Percentiles rank a stretch among this genome's conserved stretches.
Conservation (phyloP, 2,329 filamentous ascomycete genomes). For the Fusarium buxicola region DNA sequence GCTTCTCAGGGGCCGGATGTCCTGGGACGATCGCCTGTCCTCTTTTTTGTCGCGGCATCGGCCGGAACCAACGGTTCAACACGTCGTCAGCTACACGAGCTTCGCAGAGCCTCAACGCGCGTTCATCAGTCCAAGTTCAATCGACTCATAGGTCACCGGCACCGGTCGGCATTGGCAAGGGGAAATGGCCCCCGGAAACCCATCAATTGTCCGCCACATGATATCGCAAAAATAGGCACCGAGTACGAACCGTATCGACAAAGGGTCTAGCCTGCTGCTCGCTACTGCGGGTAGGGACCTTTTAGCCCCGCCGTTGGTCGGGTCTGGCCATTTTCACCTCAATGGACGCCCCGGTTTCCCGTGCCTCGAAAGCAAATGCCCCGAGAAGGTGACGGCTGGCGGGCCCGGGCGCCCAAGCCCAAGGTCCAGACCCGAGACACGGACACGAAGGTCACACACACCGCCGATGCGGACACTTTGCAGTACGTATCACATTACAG, state of each 20-base stretch:
- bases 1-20: slow-evolving; percentile 6
- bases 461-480: slow-evolving; percentile 12
- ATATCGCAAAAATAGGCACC: slow-evolving; percentile 17
- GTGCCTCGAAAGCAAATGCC: slow-evolving; percentile 11
- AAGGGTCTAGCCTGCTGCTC: slow-evolving; percentile 22
- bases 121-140: slow-evolving; percentile 9
- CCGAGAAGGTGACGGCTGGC: slow-evolving; percentile 20
- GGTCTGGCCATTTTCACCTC: slow-evolving; percentile 3
- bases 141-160: slow-evolving; percentile 24
- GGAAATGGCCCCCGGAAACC: slow-evolving; percentile 1
- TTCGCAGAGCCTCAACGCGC: slow-evolving; percentile 17
- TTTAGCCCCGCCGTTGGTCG: slow-evolving; percentile 11
- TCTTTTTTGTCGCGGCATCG: slow-evolving; percentile 18
- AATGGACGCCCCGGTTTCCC: slow-evolving; percentile 18
- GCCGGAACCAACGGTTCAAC: slow-evolving; percentile 29
- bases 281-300: slow-evolving; percentile 38
- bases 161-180: slow-evolving; percentile 20
- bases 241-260: slow-evolving; percentile 13
- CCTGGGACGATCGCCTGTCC: slow-evolving; percentile 23
- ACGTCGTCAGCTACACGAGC: slow-evolving; percentile 35
- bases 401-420: slow-evolving; percentile 15
- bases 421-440: slow-evolving; percentile 4
- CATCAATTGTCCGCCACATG: slow-evolving; percentile 26
- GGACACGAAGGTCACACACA: slow-evolving; percentile 6
- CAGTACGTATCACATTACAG: slow-evolving; percentile 4